These are phyloP conservation scores for Dalbergia cultrata DNA, from an alignment of 306 rosid species.

Conservation along the genomic window DNA sequence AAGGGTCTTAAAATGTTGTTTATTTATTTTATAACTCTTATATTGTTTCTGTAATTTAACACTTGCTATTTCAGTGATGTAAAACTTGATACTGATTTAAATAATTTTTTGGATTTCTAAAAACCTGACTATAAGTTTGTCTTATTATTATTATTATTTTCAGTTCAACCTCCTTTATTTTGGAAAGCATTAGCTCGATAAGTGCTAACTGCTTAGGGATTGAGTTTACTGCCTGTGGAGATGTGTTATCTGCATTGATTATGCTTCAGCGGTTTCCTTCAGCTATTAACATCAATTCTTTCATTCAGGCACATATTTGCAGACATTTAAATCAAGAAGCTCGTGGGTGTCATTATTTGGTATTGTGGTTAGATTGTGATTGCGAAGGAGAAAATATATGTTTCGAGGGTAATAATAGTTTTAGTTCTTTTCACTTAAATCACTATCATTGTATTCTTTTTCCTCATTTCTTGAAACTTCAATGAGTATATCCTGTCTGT, in stretches of 20 bases:
- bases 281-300: conserved; percentile 45
- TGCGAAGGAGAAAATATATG: conserved; percentile 99
- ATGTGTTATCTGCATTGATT: conserved; percentile 35
- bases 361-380: conserved; percentile 96
- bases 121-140: conserved; percentile 9
- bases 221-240: conserved; percentile 13
- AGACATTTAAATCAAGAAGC: conserved; percentile 94
- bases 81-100: conserved; percentile 7
- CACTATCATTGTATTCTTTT: conserved; percentile 22
- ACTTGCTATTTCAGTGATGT: conserved; percentile 14
- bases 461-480: conserved; percentile 34
- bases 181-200: conserved; percentile 27
- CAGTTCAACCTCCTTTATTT: not conserved
- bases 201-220: conserved; percentile 28
- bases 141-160: not conserved
- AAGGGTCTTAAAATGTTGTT: not conserved
- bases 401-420: conserved; percentile 76
- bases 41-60: conserved; percentile 22
- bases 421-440: conserved; percentile 27
- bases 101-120: conserved; percentile 21
- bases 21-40: conserved; percentile 2
- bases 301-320: conserved; percentile 81
- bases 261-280: conserved; percentile 31
- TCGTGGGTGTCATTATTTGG: conserved; percentile 83
- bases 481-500: not conserved